These are phyloP conservation scores for Glaciozyma antarctica DNA, from an alignment of 768 basidiomycete genomes.

Conservation along the genomic window DNA sequence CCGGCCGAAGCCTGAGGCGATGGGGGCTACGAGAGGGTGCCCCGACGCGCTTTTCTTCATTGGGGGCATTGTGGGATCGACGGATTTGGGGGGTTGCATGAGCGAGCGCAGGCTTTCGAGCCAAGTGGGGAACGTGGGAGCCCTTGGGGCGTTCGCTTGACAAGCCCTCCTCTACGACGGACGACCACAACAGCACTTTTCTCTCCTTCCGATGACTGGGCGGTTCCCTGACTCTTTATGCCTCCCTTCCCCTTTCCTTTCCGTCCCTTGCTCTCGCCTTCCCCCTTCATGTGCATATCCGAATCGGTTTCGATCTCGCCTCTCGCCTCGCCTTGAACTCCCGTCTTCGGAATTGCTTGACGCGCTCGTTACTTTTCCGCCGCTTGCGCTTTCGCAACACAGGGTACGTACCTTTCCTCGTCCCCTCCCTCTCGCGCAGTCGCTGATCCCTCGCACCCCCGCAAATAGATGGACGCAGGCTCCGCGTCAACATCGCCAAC, in stretches of 20 bases:
- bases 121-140: too few species aligned
- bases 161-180: background rate
- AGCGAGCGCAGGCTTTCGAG: too few species aligned
- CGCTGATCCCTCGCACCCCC: background rate
- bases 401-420: background rate
- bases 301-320: background rate
- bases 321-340: background rate
- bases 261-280: background rate
- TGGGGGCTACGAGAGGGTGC: too few species aligned
- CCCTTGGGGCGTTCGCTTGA: background rate
- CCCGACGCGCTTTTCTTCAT: too few species aligned
- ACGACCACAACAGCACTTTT: background rate
- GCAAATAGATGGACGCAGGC: conserved; percentile 63
- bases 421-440: background rate
- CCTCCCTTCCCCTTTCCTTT: background rate
- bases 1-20: too few species aligned
- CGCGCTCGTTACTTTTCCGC: background rate
- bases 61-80: too few species aligned
- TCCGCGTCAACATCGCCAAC: conserved; percentile 66
- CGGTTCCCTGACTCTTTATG: conserved; percentile 1
- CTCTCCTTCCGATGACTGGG: background rate
- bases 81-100: too few species aligned
- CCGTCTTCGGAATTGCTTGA: background rate
- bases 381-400: background rate
- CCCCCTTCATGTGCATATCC: background rate